Evolutionary conservation across 2,329 filamentous ascomycete genomes (phyloP).

Genomic region (Alternaria postmessia): DNA sequence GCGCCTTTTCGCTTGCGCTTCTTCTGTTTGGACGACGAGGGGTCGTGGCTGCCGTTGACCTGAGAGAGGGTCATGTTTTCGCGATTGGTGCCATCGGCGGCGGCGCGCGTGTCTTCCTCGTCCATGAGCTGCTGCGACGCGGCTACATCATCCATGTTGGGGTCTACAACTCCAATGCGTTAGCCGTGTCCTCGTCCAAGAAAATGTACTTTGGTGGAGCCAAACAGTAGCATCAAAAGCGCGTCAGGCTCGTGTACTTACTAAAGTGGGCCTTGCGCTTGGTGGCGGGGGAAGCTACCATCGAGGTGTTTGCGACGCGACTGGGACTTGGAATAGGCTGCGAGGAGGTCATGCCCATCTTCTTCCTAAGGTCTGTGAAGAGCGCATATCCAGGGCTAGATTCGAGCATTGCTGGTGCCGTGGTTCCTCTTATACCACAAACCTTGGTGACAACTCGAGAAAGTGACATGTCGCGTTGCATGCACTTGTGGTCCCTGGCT

Average conservation of each 20-base stretch:
- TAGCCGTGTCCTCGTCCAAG: slow-evolving; percentile 11
- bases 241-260: slow-evolving; percentile 19
- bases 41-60: neutral
- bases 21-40: neutral
- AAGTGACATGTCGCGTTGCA: slow-evolving; percentile 6
- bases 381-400: slow-evolving; percentile 6
- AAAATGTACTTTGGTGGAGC: neutral
- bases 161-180: slow-evolving; percentile 21
- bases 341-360: slow-evolving; percentile 29
- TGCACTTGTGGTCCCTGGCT: neutral
- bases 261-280: slow-evolving; percentile 22
- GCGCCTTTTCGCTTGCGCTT: slow-evolving; percentile 8
- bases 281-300: slow-evolving; percentile 15
- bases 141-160: slow-evolving; percentile 28
- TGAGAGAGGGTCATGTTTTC: neutral
- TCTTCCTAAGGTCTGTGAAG: slow-evolving; percentile 2
- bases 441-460: neutral
- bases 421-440: neutral
- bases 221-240: neutral
- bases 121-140: slow-evolving; percentile 33
- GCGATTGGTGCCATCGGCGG: slow-evolving; percentile 2
- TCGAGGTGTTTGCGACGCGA: neutral
- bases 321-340: slow-evolving; percentile 17
- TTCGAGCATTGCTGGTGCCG: neutral
- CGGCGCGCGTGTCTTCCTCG: slow-evolving; percentile 16